These are phyloP conservation scores for Glarea lozoyensis DNA, from an alignment of 495 filamentous ascomycete genomes.

Conservation along the genomic window DNA sequence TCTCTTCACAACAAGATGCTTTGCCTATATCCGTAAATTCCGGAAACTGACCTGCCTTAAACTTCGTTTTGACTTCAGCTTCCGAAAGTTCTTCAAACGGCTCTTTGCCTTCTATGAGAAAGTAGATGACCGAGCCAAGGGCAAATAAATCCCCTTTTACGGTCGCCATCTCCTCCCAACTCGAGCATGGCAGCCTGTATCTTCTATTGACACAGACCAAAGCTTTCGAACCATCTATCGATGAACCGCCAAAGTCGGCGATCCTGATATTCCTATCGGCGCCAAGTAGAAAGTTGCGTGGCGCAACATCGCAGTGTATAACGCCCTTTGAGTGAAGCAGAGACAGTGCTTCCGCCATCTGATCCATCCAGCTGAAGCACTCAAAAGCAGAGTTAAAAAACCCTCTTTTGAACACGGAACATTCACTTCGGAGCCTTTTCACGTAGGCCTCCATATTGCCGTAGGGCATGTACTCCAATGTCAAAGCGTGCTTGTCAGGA, in stretches of 20 bases:
- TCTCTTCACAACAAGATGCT: conserved; percentile 21
- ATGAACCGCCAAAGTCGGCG: conserved; percentile 24
- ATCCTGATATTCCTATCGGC: conserved; percentile 18
- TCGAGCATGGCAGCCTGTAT: conserved; percentile 15
- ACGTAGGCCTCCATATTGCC: conserved; percentile 22
- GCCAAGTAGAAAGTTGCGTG: conserved; percentile 23
- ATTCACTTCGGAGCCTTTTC: conserved; percentile 11
- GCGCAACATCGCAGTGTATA: conserved; percentile 22
- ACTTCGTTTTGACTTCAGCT: conserved; percentile 20
- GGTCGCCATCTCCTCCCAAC: neutral
- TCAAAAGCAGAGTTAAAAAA: no score
- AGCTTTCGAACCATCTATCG: conserved; percentile 2
- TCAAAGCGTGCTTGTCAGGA: neutral
- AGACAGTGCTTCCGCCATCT: conserved; percentile 20
- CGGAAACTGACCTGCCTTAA: conserved; percentile 18
- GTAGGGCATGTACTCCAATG: conserved; percentile 23
- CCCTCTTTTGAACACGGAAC: conserved; percentile 10
- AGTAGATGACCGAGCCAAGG: conserved; percentile 24
- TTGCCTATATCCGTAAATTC: conserved; percentile 13
- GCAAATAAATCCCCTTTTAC: conserved; percentile 18
- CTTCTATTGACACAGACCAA: neutral
- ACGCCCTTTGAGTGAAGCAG: conserved; percentile 21
- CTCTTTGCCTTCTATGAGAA: conserved; percentile 15
- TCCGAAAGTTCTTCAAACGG: conserved; percentile 17
- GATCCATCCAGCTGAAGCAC: conserved; percentile 18